Conservation (phyloP, 352 stramenopile genomes). For the Globisporangium viniferum region DNA sequence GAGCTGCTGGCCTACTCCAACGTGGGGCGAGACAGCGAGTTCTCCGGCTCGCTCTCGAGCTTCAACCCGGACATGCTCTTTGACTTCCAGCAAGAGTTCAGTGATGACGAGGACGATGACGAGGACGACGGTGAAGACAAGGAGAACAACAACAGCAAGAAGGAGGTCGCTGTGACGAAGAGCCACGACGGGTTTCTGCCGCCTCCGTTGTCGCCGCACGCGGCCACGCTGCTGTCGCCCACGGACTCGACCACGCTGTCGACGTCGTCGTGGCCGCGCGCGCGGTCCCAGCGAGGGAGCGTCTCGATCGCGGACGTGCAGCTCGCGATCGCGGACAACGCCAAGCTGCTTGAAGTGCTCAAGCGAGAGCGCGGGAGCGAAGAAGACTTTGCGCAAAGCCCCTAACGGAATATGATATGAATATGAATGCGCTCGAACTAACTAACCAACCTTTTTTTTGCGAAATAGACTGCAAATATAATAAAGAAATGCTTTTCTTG, state of each 20-base stretch:
- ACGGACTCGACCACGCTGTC: not conserved
- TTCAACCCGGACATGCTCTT: slow-evolving; percentile 38
- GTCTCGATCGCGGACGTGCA: slow-evolving; percentile 38
- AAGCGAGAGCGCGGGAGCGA: slow-evolving; percentile 26
- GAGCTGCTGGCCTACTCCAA: slow-evolving; percentile 1
- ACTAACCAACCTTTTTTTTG: not conserved
- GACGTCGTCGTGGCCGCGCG: slow-evolving; percentile 4
- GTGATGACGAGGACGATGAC: slow-evolving; percentile 18
- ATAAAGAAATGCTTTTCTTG: not conserved
- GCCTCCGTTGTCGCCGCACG: not conserved
- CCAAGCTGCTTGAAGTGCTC: slow-evolving; percentile 43
- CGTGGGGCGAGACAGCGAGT: not conserved
- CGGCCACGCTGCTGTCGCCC: slow-evolving; percentile 4
- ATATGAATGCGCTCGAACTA: not conserved
- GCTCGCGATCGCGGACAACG: slow-evolving; percentile 52
- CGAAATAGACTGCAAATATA: not conserved
- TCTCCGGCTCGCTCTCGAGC: slow-evolving; percentile 9
- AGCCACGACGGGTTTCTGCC: not conserved
- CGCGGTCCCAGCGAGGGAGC: not conserved
- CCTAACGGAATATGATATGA: not conserved
- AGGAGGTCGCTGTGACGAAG: not conserved
- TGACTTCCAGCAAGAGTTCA: slow-evolving; percentile 26
- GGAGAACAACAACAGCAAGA: not conserved
- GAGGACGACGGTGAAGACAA: slow-evolving; percentile 4
- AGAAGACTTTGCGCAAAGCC: not conserved